phyloP scores from a whole-genome alignment of 2,329 filamentous ascomycete species.

The Fusarium sp. region DNA sequence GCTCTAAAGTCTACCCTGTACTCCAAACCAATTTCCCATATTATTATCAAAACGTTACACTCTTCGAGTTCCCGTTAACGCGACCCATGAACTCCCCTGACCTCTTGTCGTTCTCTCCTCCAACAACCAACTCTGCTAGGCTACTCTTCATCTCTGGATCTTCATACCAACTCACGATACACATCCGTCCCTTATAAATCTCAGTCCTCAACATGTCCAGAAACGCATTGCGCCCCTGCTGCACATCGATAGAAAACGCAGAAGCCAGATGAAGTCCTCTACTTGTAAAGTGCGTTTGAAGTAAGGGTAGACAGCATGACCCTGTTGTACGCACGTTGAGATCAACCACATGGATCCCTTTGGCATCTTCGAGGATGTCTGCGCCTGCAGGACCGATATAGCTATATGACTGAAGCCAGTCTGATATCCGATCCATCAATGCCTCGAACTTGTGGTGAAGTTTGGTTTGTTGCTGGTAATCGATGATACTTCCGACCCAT shows the following conservation, averaged over 20 bases:
- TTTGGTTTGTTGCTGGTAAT: conserved; percentile 47
- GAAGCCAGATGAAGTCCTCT: conserved; percentile 45
- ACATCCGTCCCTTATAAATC: conserved; percentile 45
- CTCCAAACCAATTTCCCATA: neutral
- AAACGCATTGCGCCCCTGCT: conserved; percentile 41
- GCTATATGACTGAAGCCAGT: conserved; percentile 45
- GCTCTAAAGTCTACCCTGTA: neutral
- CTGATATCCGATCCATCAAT: conserved; percentile 39
- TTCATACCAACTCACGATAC: conserved; percentile 50
- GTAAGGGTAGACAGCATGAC: conserved; percentile 46
- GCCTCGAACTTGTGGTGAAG: conserved; percentile 44
- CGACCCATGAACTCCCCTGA: conserved; percentile 39
- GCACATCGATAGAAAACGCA: conserved; percentile 45
- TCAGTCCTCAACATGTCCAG: conserved; percentile 40
- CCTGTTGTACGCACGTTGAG: conserved; percentile 51
- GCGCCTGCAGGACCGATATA: conserved; percentile 51
- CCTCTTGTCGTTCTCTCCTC: conserved; percentile 41
- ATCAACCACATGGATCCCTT: conserved; percentile 47
- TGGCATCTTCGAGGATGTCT: conserved; percentile 48
- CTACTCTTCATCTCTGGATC: conserved; percentile 42
- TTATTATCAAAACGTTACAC: conserved; percentile 46
- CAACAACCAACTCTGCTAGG: conserved; percentile 48
- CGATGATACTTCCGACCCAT: conserved; percentile 51
- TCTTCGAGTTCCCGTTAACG: conserved; percentile 44
- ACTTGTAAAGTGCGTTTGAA: conserved; percentile 46